Evolutionary conservation across 306 rosid species (phyloP), one percentile per base, ranked within the genome.

Genomic region (Citrullus colocynthis): DNA sequence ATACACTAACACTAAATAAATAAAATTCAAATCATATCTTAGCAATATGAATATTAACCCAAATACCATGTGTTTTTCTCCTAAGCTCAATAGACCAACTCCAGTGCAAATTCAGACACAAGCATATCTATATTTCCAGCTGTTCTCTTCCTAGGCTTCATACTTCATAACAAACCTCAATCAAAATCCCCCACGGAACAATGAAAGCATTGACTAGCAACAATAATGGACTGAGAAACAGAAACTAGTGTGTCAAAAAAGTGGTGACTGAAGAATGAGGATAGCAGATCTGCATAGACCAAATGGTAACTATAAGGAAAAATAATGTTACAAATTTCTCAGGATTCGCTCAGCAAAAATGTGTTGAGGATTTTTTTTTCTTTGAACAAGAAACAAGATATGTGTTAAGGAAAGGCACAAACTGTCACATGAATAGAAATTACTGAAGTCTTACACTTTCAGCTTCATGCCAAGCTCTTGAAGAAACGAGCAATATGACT

Each of bases 391-490:
- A 15, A 52, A 52, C n/a, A 52, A 16, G 15, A 52, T 15, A 16
- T 6, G 2, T 6, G 4, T 49, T 13, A 49, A 67, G 32, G 42
- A 72, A 52, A 45, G 16, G 42, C 15, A 62, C 9, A 48, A 74
- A 74, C 37, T 9, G 67, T 56, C 32, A n/a, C 13, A 9, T 1
- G 0, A 7, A 41, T 21, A 6, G 54, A 8, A 59, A 76, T 41
- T 13, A 41, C 20, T 14, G 14, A 57, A 10, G 16, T 7, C 88
- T 85, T 75, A 87, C 90, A 87, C 85, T 81, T 87, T 85, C 56
- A 87, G 83, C 82, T 80, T 85, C 75, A 75, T 81, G 65, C 90
- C 90, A 63, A 87, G 78, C 70, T 79, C 85, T 66, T 82, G 86
- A 76, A 87, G 79, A 77, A 87, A 87, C 14, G 80, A 76, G 82